Conservation (phyloP, 2,329 filamentous ascomycete species). For the Thielaviopsis populi region DNA sequence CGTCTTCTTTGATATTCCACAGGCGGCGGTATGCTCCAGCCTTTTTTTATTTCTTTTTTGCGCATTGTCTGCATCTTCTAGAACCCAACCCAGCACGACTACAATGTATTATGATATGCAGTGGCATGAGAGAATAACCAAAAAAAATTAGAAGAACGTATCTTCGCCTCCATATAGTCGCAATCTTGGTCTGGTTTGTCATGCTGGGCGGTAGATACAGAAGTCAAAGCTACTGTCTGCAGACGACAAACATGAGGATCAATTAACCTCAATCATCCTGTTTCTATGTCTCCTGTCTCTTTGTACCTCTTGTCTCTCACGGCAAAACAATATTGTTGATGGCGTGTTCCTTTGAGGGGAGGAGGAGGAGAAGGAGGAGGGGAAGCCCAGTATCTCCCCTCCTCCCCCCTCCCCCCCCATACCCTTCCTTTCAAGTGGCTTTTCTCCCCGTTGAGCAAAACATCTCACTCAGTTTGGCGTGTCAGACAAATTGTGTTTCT, state of each 20-base stretch:
- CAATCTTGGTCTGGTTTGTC: too few species aligned
- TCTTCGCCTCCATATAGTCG: not conserved
- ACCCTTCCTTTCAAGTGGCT: not conserved
- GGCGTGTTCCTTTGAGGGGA: not conserved
- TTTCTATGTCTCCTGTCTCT: not conserved
- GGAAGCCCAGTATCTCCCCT: not conserved
- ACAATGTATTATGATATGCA: not conserved
- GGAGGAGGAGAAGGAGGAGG: not conserved
- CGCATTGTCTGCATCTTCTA: not conserved
- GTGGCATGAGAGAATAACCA: not conserved
- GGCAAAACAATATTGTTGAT: not conserved
- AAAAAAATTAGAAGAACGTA: not conserved
- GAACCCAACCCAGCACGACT: not conserved
- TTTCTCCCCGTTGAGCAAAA: not conserved
- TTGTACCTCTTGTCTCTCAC: not conserved
- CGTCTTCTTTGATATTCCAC: not conserved
- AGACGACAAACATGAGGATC: not conserved
- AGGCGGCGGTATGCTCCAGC: not conserved
- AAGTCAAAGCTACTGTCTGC: not conserved
- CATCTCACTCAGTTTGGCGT: not conserved
- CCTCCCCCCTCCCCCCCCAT: not conserved
- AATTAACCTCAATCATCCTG: conserved; percentile 4
- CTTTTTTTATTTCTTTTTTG: not conserved
- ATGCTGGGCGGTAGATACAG: not conserved
- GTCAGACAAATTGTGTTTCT: conserved; percentile 1